phyloP scores from a whole-genome alignment of 257 asterid species.

The Salvia splendens region DNA sequence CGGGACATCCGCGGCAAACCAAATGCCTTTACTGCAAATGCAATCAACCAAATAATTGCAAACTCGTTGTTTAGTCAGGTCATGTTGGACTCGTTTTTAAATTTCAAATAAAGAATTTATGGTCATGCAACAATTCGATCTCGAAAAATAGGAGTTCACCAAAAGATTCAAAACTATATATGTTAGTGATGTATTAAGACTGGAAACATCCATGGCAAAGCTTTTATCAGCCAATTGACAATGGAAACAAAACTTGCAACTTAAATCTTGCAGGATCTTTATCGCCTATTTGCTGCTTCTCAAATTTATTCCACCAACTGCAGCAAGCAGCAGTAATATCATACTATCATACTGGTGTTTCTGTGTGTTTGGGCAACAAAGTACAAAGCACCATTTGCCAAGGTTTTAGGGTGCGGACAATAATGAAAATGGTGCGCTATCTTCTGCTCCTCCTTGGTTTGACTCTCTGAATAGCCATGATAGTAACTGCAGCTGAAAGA shows the following conservation, averaged over 20 bases:
- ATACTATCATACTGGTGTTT: slow-evolving; percentile 3
- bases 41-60: background rate
- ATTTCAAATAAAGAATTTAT: background rate
- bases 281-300: slow-evolving; percentile 6
- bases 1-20: too few relatives aligned
- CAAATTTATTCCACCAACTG: slow-evolving; percentile 12
- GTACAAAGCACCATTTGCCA: background rate
- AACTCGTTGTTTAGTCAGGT: background rate
- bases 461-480: slow-evolving; percentile 85
- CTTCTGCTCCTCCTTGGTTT: slow-evolving; percentile 55
- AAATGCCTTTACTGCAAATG: background rate
- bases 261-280: background rate
- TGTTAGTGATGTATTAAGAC: background rate
- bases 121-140: background rate
- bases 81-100: background rate
- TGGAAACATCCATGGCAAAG: background rate
- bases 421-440: slow-evolving; percentile 28
- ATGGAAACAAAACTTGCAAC: background rate
- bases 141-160: background rate
- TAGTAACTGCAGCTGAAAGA: slow-evolving; percentile 91
- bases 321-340: background rate
- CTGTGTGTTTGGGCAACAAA: background rate
- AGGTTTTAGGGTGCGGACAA: background rate
- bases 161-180: background rate
- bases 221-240: background rate